Conservation (phyloP, 148 eudicot species). For the Diospyros lotus region DNA sequence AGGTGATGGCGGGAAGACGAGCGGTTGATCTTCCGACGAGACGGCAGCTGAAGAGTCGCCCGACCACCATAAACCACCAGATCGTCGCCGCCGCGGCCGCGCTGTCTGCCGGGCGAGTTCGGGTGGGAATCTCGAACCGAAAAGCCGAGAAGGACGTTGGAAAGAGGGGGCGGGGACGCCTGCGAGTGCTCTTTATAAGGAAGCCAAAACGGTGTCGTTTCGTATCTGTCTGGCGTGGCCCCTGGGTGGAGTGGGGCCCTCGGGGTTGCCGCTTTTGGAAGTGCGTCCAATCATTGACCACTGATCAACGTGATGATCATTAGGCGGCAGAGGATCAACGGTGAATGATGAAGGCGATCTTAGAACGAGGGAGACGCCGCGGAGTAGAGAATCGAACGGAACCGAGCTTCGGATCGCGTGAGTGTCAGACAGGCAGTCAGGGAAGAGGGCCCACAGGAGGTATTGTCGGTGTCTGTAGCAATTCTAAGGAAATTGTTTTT, state of each 20-base stretch:
- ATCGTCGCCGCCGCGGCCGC: slow-evolving; percentile 5
- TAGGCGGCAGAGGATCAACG: no score
- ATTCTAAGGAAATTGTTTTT: no score
- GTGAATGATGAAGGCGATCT: no score
- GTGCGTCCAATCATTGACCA: slow-evolving; percentile 10
- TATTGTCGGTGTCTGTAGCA: no score
- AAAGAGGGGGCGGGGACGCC: neutral
- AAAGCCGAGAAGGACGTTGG: neutral
- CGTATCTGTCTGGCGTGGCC: neutral
- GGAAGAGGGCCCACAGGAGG: no score
- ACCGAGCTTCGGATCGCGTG: no score
- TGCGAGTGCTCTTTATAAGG: neutral
- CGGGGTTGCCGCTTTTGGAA: neutral
- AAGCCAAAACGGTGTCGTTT: neutral
- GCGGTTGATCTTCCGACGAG: slow-evolving; percentile 1
- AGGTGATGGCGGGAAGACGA: slow-evolving; percentile 14
- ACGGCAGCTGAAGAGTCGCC: slow-evolving; percentile 1
- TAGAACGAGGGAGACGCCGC: no score
- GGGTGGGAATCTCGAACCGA: neutral
- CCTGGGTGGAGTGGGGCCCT: neutral
- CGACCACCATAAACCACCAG: slow-evolving; percentile 8
- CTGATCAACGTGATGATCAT: neutral
- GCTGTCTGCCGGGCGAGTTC: neutral
- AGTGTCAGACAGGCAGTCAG: no score
- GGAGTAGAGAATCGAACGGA: no score